These are phyloP conservation scores for Fraxinus quadrangulata DNA, from an alignment of 257 asterid genomes.

Conservation along the genomic window DNA sequence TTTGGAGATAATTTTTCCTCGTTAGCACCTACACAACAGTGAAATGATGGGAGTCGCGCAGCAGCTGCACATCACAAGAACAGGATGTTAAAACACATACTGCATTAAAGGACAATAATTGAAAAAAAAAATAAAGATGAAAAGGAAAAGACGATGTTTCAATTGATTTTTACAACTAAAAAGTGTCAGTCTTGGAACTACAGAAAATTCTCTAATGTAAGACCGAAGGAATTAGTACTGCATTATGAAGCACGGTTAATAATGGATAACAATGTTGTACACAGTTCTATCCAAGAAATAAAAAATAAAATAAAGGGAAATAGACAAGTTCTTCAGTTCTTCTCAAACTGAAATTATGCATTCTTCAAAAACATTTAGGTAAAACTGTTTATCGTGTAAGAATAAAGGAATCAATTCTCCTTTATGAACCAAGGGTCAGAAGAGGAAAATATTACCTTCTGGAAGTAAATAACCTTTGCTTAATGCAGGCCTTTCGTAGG, in stretches of 20 bases:
- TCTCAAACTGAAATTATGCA: neutral
- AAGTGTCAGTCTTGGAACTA: neutral
- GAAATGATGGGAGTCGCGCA: slow-evolving; percentile 80
- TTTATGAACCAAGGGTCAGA: neutral
- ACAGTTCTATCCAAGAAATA: neutral
- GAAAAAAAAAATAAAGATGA: neutral
- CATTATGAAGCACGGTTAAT: neutral
- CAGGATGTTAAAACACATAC: slow-evolving; percentile 7
- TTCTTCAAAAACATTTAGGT: neutral
- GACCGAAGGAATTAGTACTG: neutral
- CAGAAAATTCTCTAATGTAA: neutral
- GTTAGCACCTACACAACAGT: slow-evolving; percentile 78
- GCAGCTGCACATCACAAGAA: slow-evolving; percentile 54
- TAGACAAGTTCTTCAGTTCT: neutral
- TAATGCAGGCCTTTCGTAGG: slow-evolving; percentile 91
- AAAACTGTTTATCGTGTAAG: neutral
- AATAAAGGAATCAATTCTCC: neutral
- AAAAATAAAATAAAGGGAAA: neutral
- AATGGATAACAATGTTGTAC: neutral
- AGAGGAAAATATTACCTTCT: slow-evolving; percentile 57
- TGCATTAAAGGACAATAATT: slow-evolving; percentile 14
- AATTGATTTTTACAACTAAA: neutral
- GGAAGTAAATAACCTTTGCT: slow-evolving; percentile 92
- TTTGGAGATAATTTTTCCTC: slow-evolving; percentile 72
- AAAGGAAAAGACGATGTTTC: neutral